Evolutionary conservation across 169 alveolate genomes (phyloP), one percentile per base, ranked within the genome.

Genomic region (Babesia ovata): DNA sequence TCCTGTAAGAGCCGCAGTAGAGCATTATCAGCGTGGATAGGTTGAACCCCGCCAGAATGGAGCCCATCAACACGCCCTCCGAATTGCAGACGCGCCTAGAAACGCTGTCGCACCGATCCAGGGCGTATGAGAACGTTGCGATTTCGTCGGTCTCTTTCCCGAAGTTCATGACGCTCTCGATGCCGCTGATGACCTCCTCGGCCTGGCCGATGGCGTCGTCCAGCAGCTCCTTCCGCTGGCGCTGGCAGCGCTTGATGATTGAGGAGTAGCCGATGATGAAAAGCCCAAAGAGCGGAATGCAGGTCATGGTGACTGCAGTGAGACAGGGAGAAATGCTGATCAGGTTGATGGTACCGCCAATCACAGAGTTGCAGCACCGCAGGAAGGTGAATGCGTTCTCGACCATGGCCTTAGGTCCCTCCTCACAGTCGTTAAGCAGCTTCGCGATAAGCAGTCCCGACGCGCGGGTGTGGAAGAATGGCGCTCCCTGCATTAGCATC

Each of bases 1-100:
- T 71, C 45, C 61, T 36, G 66, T 63, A 46, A 0, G 88, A 42
- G 13, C 88, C 88, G 50, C 65, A 67, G 69, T 81, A 81, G 19
- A 81, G 42, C 85, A 81, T 81, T 12, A 81, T 44, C 28, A 81
- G 56, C 33, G 78, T 66, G 16, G 77, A 73, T 14, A 73, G 26
- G 79, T 81, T 81, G 73, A 81, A 58, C 11, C 79, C 83, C 21
- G 88, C 86, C 46, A 81, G 75, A 7, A 74, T 56, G 22, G 88
- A 63, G 11, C 85, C 85, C 88, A 81, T 74, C 48, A 81, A 46
- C 2, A 71, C 49, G 17, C 88, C 88, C 29, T 81, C 88, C 28
- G 77, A 42, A 56, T 62, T 73, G 49, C 72, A 52, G 16, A 72
- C 72, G 45, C 65, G 21, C n/a, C 26, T 28, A 24, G 88, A 57